Conservation (phyloP, 805 yeast species). For the Ogataea saltuana region DNA sequence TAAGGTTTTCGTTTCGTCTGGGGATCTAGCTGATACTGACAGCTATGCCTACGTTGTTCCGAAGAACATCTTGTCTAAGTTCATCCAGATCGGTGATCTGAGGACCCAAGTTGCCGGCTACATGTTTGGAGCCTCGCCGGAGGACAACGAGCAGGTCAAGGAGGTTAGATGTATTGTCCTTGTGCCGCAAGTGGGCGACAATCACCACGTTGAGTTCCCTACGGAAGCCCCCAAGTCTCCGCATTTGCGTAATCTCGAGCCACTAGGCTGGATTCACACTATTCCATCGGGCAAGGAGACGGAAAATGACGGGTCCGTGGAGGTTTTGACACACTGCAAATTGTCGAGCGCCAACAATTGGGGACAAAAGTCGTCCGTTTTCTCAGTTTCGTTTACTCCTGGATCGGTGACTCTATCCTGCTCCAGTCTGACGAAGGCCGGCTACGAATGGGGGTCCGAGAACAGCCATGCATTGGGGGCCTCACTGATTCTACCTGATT, state of each 20-base stretch:
- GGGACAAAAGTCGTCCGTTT: conserved; percentile 49
- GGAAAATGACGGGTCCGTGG: conserved; percentile 64
- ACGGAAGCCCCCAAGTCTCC: conserved; percentile 41
- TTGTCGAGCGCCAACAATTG: conserved; percentile 40
- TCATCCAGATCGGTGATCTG: conserved; percentile 78
- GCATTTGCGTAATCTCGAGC: conserved; percentile 58
- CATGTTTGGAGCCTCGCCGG: conserved; percentile 77
- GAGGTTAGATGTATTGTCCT: conserved; percentile 75
- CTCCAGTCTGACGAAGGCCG: conserved; percentile 59
- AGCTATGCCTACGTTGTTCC: conserved; percentile 77
- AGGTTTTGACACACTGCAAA: conserved; percentile 61
- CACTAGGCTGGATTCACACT: conserved; percentile 95
- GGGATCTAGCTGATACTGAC: conserved; percentile 53
- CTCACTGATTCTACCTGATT: conserved; percentile 72
- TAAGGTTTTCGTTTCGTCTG: conserved; percentile 70
- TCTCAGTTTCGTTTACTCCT: conserved; percentile 72
- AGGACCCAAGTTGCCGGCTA: conserved; percentile 81
- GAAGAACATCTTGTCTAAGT: conserved; percentile 71
- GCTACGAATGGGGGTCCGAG: conserved; percentile 73
- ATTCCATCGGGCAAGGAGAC: conserved; percentile 58
- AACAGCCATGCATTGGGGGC: conserved; percentile 57
- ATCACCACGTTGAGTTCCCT: conserved; percentile 65
- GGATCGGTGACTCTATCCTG: conserved; percentile 83
- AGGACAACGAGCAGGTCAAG: conserved; percentile 68
- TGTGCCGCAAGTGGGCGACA: conserved; percentile 85